Evolutionary conservation across 1,139 yeast species (phyloP).

Genomic region (Yamadazyma spencermartinsiae): DNA sequence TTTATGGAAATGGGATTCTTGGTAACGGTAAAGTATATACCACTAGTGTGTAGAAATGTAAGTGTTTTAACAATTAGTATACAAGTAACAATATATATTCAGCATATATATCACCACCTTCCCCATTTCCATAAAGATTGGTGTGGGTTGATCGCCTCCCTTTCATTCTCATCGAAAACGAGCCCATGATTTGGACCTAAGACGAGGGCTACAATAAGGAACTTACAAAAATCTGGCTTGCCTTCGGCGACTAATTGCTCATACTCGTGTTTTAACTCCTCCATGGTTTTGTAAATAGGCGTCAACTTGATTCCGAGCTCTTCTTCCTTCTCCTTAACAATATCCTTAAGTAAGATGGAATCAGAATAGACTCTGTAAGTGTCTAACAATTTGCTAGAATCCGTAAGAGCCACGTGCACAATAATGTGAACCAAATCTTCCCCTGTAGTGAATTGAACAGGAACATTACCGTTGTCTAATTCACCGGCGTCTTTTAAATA

Average conservation of each 20-base stretch:
- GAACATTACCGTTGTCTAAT: constrained; percentile 40
- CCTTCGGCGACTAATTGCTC: constrained; percentile 18
- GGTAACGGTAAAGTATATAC: no score
- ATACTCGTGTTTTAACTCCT: constrained; percentile 40
- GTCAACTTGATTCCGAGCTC: not conserved
- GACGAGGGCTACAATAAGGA: constrained; percentile 25
- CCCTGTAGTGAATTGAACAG: constrained; percentile 31
- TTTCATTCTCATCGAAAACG: constrained; percentile 33
- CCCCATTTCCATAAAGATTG: constrained; percentile 56
- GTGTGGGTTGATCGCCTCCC: constrained; percentile 56
- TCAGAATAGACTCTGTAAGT: constrained; percentile 44
- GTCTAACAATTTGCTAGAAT: constrained; percentile 44
- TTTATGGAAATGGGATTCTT: constrained; percentile 50
- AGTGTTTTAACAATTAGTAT: no score
- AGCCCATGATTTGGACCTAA: constrained; percentile 41
- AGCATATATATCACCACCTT: not conserved
- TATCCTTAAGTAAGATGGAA: constrained; percentile 35
- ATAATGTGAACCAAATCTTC: constrained; percentile 51
- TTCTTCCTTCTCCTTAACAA: constrained; percentile 18
- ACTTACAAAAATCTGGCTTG: constrained; percentile 18
- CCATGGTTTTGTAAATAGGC: constrained; percentile 7
- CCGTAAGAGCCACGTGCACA: constrained; percentile 39
- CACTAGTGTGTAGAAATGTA: no score
- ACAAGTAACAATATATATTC: no score
- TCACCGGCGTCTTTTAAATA: constrained; percentile 13